Conservation (phyloP, 768 basidiomycete genomes). For the Suillus subluteus region DNA sequence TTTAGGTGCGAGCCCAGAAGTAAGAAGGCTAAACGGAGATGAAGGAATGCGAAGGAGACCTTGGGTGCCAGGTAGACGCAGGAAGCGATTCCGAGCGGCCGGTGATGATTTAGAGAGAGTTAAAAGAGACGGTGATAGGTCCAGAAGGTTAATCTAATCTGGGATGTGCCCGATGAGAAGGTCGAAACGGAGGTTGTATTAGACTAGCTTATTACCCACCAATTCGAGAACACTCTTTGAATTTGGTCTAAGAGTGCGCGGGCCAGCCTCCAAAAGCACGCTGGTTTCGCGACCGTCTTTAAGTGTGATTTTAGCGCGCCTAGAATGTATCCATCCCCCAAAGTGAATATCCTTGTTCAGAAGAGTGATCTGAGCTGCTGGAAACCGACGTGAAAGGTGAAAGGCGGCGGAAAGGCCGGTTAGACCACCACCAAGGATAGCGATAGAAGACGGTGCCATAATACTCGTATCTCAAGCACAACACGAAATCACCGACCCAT, state of each 20-base stretch:
- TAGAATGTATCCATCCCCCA: constrained; percentile 88
- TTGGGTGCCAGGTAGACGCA: constrained; percentile 55
- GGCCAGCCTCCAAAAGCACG: constrained; percentile 82
- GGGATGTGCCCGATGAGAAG: constrained; percentile 18
- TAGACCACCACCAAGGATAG: constrained; percentile 80
- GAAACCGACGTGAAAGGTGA: constrained; percentile 70
- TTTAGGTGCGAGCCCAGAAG: constrained; percentile 33
- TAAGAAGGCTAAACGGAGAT: constrained; percentile 39
- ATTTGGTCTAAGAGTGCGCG: constrained; percentile 82
- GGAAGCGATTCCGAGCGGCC: constrained; percentile 77
- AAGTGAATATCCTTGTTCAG: constrained; percentile 65
- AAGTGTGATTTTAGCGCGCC: constrained; percentile 48
- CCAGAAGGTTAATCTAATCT: constrained; percentile 76
- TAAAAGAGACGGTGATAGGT: constrained; percentile 60
- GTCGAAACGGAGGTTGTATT: constrained; percentile 4
- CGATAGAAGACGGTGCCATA: constrained; percentile 46
- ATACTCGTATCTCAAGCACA: not conserved
- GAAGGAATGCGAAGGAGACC: constrained; percentile 60
- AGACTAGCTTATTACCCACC: constrained; percentile 44
- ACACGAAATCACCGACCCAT: not conserved
- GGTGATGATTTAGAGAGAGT: constrained; percentile 68
- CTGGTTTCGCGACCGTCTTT: constrained; percentile 34
- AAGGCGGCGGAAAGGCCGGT: constrained; percentile 83
- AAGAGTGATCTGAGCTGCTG: constrained; percentile 60
- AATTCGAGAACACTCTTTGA: constrained; percentile 76